Evolutionary conservation across 768 basidiomycete genomes (phyloP), one percentile per base, ranked within the genome.

Genomic region (Daedaleopsis sinensis): DNA sequence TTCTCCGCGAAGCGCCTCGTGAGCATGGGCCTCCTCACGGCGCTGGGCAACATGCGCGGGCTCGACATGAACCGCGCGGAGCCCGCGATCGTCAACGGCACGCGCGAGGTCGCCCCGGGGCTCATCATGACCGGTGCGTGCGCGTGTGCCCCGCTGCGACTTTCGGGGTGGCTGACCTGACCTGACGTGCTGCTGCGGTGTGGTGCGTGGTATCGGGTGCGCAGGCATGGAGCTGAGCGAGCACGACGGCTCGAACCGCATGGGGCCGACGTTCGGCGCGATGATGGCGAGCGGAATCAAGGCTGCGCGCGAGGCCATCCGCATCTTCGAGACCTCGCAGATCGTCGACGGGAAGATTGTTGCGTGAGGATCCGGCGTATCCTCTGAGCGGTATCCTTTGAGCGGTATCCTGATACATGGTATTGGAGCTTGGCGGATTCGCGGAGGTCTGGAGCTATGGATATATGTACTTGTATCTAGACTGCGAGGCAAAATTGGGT

Each of bases 61-160:
- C 76, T 92, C 63, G 89, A 91, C 76, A 92, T 91, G 90, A 87
- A 84, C 71, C 84, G 86, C 44, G 86, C 90, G n/a, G 90, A 91
- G 72, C 88, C 89, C 5, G 85, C 84, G n/a, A 91, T 91, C 63
- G 88, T 90, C 55, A 90, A 89, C 65, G 81, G 82, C 35, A 91
- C 89, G 19, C 84, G 89, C 51, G 89, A 93, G 78, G 87, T 92
- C 50, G 80, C 81, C 19, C 89, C 89, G 9, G 90, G 90, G 1
- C 79, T 91, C 52, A 82, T 91, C 69, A 83, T 91, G 81, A 83
- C 87, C 47, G 89, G 88, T 86, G 58, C 67, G 83, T 78, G 21
- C 52, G 0, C 67, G 83, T 78, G 21, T 51, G 0, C 35, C 37
- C n/a, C 3, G 32, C 38, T 13, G 8, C 36, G n/a, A n/a, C 39